A percentile compares a stretch with the other conserved stretches of the same genome.
phyloP scores from a whole-genome alignment of 768 basidiomycete genomes.

The Phlegmacium glaucopus region DNA sequence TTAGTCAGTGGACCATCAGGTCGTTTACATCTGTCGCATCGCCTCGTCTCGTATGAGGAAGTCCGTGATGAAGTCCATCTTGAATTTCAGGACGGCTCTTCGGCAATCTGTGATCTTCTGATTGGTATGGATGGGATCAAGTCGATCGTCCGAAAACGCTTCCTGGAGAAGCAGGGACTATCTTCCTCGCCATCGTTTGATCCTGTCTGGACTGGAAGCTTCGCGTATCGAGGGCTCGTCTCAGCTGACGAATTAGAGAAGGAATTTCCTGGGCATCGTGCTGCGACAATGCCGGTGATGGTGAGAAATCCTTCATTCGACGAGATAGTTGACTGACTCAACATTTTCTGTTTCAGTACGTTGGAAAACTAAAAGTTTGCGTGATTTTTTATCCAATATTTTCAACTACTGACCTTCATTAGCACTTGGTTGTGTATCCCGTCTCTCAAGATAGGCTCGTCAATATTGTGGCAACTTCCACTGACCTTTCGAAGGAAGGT shows the following conservation, averaged over 20 bases:
- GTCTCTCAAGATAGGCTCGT: conserved; percentile 45
- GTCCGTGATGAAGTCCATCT: conserved; percentile 22
- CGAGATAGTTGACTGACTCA: background rate
- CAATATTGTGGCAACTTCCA: conserved; percentile 44
- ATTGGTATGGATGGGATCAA: conserved; percentile 42
- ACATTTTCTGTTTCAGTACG: conserved; percentile 17
- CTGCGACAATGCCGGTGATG: conserved; percentile 20
- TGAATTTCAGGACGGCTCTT: conserved; percentile 34
- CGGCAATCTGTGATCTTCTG: conserved; percentile 34
- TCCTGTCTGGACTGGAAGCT: conserved; percentile 35
- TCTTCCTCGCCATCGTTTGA: conserved; percentile 19
- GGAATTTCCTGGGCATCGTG: conserved; percentile 28
- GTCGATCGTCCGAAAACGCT: conserved; percentile 24
- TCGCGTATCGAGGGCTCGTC: conserved; percentile 36
- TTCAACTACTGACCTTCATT: background rate
- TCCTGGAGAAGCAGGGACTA: conserved; percentile 12
- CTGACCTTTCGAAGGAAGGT: conserved; percentile 26
- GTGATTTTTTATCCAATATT: background rate
- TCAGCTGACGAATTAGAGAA: conserved; percentile 21
- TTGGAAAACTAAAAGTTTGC: conserved; percentile 27
- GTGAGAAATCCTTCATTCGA: conserved; percentile 9
- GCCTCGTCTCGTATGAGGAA: conserved; percentile 28
- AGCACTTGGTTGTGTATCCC: conserved; percentile 51
- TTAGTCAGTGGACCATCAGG: conserved; percentile 28
- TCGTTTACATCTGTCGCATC: conserved; percentile 32